Percentiles rank a stretch among this genome's conserved stretches.
Evolutionary conservation across 306 rosid species (phyloP).

Genomic region (Vicia villosa): DNA sequence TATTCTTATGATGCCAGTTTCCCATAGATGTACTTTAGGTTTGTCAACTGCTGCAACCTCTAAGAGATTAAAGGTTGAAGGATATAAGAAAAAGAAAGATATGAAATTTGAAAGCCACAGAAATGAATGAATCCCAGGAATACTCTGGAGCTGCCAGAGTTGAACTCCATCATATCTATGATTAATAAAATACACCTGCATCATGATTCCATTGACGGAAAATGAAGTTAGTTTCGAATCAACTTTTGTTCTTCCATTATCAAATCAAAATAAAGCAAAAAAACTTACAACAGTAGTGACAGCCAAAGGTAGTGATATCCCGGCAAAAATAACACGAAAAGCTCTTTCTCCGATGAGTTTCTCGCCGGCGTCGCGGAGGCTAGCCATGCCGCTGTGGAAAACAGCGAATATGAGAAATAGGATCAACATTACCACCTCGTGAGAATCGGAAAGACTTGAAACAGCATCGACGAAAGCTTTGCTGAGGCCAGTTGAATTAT

Average conservation of each 20-base stretch:
- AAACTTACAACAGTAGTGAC: constrained; percentile 78
- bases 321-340: constrained; percentile 92
- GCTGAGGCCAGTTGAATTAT: constrained; percentile 66
- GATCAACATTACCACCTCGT: constrained; percentile 79
- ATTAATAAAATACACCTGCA: constrained; percentile 92
- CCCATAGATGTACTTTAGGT: constrained; percentile 97
- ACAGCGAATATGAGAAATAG: constrained; percentile 72
- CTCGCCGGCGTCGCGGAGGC: constrained; percentile 78
- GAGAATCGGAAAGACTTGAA: constrained; percentile 67
- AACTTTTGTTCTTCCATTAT: background rate
- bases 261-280: constrained; percentile 2
- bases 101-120: constrained; percentile 82
- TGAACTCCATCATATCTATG: constrained; percentile 94
- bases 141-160: constrained; percentile 79
- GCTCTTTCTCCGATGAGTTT: constrained; percentile 88
- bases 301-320: constrained; percentile 84
- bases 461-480: constrained; percentile 60
- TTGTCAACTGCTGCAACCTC: constrained; percentile 99
- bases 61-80: constrained; percentile 90
- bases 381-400: constrained; percentile 91
- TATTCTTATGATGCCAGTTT: constrained; percentile 93
- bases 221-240: constrained; percentile 23
- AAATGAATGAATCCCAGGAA: constrained; percentile 69
- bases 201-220: constrained; percentile 41
- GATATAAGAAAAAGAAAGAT: constrained; percentile 87